Base-by-base conservation (phyloP, 805 yeast genomes). In the Komagataella pastoris region DNA sequence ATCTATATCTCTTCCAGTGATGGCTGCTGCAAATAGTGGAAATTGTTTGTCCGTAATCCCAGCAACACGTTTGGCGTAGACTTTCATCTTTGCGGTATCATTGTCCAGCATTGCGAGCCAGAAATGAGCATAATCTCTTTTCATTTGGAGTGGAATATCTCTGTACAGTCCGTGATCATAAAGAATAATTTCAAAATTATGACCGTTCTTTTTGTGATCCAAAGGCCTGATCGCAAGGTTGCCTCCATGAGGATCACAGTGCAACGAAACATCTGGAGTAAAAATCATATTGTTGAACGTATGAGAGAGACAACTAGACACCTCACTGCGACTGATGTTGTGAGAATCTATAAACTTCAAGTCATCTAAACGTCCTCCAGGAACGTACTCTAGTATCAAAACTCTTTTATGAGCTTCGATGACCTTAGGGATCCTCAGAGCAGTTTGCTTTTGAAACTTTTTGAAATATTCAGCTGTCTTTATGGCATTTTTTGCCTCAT, bases 161-260 rank as follows among this genome's bases (percentile, higher is more conserved):
- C 99, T 74, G 64, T 93, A 93, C 17, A 93, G 72, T 0, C 99
- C 99, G 65, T 93, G 99, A 67, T 93, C 99, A 63, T 88, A 95
- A 17, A 93, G 72, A 6, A 93, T 73, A 50, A 93, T 87, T 65
- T 93, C 99, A 64, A 93, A 93, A 63, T 91, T 90, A 61, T 83
- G 88, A 30, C 70, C 8, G 7, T 44, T 17, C 48, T 55, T 44
- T 54, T 57, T 30, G 61, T 59, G 21, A 17, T 2, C 47, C 18
- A 23, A 66, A 40, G 73, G 67, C 52, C 89, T 71, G 19, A 93
- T 88, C 0, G 98, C 97, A 54, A 93, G 70, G 61, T 93, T 93
- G 0, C 99, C 99, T 8, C 96, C 96, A 64, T 93, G 99, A 1
- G 99, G 99, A 64, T 93, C 99, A 69, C 99, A 93, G 64, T 93